Conservation (phyloP, 805 yeast genomes). For the Ogataea dorogensis region DNA sequence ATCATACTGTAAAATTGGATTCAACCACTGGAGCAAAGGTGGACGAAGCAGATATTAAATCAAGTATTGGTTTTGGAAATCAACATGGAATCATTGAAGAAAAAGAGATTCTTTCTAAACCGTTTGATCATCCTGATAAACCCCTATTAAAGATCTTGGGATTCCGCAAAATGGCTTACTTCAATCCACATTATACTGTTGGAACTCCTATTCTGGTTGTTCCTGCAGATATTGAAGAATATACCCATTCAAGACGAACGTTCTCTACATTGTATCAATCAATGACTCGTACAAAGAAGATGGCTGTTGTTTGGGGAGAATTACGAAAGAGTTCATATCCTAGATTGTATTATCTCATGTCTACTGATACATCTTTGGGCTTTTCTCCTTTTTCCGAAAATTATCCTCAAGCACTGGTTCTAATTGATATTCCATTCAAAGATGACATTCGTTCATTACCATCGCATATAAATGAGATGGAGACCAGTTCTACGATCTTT, state of each 20-base stretch:
- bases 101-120: slow-evolving; percentile 36
- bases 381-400: slow-evolving; percentile 14
- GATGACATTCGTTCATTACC: slow-evolving; percentile 78
- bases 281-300: slow-evolving; percentile 48
- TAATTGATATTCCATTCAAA: slow-evolving; percentile 66
- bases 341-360: slow-evolving; percentile 53
- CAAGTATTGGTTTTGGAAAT: slow-evolving; percentile 47
- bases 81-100: slow-evolving; percentile 41
- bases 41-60: slow-evolving; percentile 29
- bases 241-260: slow-evolving; percentile 62
- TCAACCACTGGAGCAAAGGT: slow-evolving; percentile 43
- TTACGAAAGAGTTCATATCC: slow-evolving; percentile 55
- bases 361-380: slow-evolving; percentile 38
- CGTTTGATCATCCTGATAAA: slow-evolving; percentile 32
- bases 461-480: slow-evolving; percentile 21
- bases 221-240: slow-evolving; percentile 58
- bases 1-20: slow-evolving; percentile 40
- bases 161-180: slow-evolving; percentile 49
- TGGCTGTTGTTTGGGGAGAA: slow-evolving; percentile 75
- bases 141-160: slow-evolving; percentile 68
- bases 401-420: slow-evolving; percentile 69
- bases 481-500: slow-evolving; percentile 15
- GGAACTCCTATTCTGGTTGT: slow-evolving; percentile 61
- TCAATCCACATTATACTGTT: slow-evolving; percentile 51
- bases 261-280: slow-evolving; percentile 66